Evolutionary conservation across 306 rosid species (phyloP).

Genomic region (Trifolium pratense): DNA sequence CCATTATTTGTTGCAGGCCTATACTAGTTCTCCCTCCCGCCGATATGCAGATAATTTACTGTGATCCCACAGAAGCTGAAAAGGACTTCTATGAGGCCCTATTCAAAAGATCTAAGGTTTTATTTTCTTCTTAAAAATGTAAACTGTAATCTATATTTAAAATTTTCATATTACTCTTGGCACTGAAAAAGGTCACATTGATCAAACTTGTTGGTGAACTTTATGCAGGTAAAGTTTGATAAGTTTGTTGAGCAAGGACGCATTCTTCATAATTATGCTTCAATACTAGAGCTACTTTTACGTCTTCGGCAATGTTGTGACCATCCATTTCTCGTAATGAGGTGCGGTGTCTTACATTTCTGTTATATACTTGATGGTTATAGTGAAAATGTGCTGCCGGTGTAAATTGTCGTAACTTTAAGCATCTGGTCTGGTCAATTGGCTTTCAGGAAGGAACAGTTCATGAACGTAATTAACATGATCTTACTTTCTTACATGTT

Average conservation of each 20-base stretch:
- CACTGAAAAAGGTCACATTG: conserved; percentile 32
- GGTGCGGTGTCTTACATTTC: conserved; percentile 51
- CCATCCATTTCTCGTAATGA: conserved; percentile 98
- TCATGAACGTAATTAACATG: background rate
- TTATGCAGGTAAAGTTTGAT: conserved; percentile 81
- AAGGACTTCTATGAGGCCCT: conserved; percentile 91
- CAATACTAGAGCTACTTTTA: conserved; percentile 91
- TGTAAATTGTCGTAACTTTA: conserved; percentile 7
- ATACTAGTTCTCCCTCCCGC: conserved; percentile 96
- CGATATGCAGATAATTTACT: conserved; percentile 79
- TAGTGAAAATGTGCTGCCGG: conserved; percentile 19
- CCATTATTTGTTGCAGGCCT: conserved; percentile 67
- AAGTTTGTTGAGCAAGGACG: conserved; percentile 98
- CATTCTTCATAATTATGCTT: conserved; percentile 98
- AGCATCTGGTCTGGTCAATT: conserved; percentile 29
- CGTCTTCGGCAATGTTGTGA: conserved; percentile 98
- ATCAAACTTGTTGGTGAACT: conserved; percentile 41
- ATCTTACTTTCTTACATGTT: background rate
- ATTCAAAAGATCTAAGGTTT: conserved; percentile 91
- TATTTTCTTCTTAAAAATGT: background rate
- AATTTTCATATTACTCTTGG: conserved; percentile 1
- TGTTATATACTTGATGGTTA: conserved; percentile 18
- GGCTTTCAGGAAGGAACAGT: conserved; percentile 23
- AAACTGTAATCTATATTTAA: conserved; percentile 15
- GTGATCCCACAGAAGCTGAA: conserved; percentile 91